A percentile compares a stretch with the other conserved stretches of the same genome.
phyloP scores from a whole-genome alignment of 148 eudicot species.

The Nepenthes gracilis region DNA sequence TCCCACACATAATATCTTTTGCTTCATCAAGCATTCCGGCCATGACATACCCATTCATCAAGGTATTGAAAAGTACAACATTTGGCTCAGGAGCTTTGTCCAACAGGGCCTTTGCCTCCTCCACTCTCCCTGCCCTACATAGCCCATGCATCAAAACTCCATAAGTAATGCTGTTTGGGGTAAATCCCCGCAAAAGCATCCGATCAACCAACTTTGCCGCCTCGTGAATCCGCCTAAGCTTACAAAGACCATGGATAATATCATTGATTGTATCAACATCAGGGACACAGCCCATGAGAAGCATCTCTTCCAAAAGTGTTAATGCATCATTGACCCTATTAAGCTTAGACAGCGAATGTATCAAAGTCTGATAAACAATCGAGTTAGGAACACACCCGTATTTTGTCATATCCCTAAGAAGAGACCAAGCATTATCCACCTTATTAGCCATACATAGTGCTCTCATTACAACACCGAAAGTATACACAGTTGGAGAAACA shows the following conservation, averaged over 20 bases:
- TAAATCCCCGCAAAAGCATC: slow-evolving; percentile 61
- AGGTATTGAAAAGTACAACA: slow-evolving; percentile 47
- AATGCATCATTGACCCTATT: slow-evolving; percentile 59
- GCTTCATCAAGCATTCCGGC: slow-evolving; percentile 67
- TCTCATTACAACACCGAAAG: slow-evolving; percentile 72
- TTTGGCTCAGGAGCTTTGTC: slow-evolving; percentile 69
- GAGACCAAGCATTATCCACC: slow-evolving; percentile 68
- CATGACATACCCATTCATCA: slow-evolving; percentile 69
- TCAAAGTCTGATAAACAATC: slow-evolving; percentile 70
- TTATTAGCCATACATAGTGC: slow-evolving; percentile 67
- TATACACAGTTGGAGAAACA: slow-evolving; percentile 65
- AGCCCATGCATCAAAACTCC: slow-evolving; percentile 67
- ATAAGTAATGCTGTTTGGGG: slow-evolving; percentile 59
- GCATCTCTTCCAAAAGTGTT: slow-evolving; percentile 82
- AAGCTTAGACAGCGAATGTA: slow-evolving; percentile 54
- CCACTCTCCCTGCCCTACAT: slow-evolving; percentile 56
- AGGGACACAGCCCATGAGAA: slow-evolving; percentile 81
- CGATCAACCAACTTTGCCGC: slow-evolving; percentile 81
- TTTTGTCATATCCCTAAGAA: slow-evolving; percentile 86
- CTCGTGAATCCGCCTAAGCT: slow-evolving; percentile 51
- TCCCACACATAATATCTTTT: slow-evolving; percentile 35
- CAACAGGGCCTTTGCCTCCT: slow-evolving; percentile 63
- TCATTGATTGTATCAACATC: slow-evolving; percentile 87
- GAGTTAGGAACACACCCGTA: slow-evolving; percentile 93
- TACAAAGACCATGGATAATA: slow-evolving; percentile 68